A percentile compares a stretch with the other conserved stretches of the same genome.
Conservation (phyloP, 139 green algal species). For the Coelastrella sp. region DNA sequence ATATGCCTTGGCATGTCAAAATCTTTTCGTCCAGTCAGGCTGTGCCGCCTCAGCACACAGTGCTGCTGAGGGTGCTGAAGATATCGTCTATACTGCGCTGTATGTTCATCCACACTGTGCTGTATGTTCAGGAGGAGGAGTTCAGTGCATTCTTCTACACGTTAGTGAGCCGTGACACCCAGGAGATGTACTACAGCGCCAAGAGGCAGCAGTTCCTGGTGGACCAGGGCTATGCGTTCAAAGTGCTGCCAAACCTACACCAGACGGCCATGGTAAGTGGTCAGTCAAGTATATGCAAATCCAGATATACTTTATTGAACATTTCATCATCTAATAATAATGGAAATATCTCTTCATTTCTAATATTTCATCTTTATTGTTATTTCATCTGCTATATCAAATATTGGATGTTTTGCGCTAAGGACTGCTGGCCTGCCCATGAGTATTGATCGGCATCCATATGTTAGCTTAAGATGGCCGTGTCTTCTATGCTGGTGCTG, state of each 20-base stretch:
- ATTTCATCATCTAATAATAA: conserved; percentile 90
- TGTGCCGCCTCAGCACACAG: too few species aligned
- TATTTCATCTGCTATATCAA: too few species aligned
- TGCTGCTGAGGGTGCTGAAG: too few species aligned
- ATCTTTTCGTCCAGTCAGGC: too few species aligned
- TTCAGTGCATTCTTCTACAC: conserved; percentile 99
- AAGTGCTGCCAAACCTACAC: conserved; percentile 73
- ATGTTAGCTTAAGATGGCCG: neutral
- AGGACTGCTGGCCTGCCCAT: neutral
- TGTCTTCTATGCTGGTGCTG: neutral
- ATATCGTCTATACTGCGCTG: too few species aligned
- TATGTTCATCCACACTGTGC: neutral
- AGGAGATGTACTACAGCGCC: conserved; percentile 98
- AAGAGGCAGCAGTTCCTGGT: conserved; percentile 99
- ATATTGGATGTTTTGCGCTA: neutral
- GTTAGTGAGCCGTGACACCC: conserved; percentile 96
- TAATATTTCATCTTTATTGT: too few species aligned
- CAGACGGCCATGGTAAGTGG: neutral
- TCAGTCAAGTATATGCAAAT: neutral
- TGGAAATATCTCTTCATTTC: too few species aligned
- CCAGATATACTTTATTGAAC: conserved; percentile 48
- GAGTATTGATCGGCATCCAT: neutral
- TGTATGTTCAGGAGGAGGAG: conserved; percentile 63
- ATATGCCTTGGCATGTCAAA: neutral
- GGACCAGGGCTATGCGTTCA: conserved; percentile 99